These are phyloP conservation scores for Pueraria montana DNA, from an alignment of 306 rosid species.

Conservation along the genomic window DNA sequence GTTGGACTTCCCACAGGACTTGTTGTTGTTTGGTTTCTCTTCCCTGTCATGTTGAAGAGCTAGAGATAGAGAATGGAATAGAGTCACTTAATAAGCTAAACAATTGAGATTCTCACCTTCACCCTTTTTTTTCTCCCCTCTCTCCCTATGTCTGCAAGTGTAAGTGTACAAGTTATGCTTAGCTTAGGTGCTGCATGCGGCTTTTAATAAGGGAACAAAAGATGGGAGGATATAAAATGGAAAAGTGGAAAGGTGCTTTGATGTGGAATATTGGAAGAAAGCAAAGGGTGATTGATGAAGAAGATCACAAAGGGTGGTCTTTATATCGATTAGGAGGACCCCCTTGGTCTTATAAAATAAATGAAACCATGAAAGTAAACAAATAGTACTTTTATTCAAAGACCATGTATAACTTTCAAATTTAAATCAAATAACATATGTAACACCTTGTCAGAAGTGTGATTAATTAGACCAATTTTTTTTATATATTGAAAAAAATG, in stretches of 20 bases:
- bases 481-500: background rate
- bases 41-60: conserved; percentile 60
- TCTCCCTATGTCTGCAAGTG: conserved; percentile 32
- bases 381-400: conserved; percentile 16
- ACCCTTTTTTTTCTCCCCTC: background rate
- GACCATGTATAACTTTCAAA: conserved; percentile 8
- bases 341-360: conserved; percentile 16
- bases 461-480: conserved; percentile 19
- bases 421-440: background rate
- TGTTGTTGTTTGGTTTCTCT: conserved; percentile 61
- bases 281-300: conserved; percentile 39
- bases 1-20: conserved; percentile 83
- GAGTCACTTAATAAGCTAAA: conserved; percentile 36
- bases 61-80: conserved; percentile 7
- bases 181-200: conserved; percentile 45
- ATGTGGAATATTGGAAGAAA: conserved; percentile 48
- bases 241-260: conserved; percentile 51
- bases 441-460: conserved; percentile 9
- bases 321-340: conserved; percentile 46
- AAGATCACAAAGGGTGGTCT: conserved; percentile 49
- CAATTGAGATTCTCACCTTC: background rate
- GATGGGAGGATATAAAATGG: conserved; percentile 28
- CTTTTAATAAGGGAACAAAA: conserved; percentile 44
- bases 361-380: conserved; percentile 5
- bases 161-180: conserved; percentile 24